Evolutionary conservation across 2,329 filamentous ascomycete genomes (phyloP), one percentile per base, ranked within the genome.

Genomic region (Emergomyces africanus): DNA sequence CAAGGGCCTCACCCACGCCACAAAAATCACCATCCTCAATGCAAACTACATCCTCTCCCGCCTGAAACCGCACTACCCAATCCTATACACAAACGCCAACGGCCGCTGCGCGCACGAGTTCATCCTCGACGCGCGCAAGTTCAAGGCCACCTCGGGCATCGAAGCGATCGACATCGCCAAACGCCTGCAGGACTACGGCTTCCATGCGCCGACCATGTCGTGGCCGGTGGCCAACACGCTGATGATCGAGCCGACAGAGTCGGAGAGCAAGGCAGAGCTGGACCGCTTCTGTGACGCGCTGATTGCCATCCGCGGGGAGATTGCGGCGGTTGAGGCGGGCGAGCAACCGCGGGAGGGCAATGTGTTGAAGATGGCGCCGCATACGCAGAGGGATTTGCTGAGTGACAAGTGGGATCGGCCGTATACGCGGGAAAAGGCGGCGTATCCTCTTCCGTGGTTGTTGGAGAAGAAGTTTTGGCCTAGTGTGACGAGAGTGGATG

Each of bases 391-490:
- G 54, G 92, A 96, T 71, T 75, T 97, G 39, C 78, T 96, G 54
- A 69, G 80, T 0, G 82, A 82, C 2, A 83, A 89, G 66, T 97
- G 92, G 92, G 80, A 89, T 62, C 80, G 92, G n/a, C 79, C 83
- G 0, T 97, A 97, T 72, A 83, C 80, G 0, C 78, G 90, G 33
- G 87, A 94, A 76, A 81, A 85, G 74, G 92, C 92, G 0, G 92
- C 90, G 0, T 97, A 96, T 71, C 92, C 92, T 20, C 71, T 95
- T 63, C 79, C 84, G 0, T 95, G 83, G 75, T 75, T 97, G 62
- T 82, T 83, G 72, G 89, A 96, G 82, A 96, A 95, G 86, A 97
- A 97, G 79, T 96, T 96, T 77, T 97, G 92, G 92, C 91, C 92
- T 0, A 85, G 79, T 41, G 90, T 96, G 15, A 89, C 87, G 6